Base-by-base conservation (phyloP, 805 yeast genomes). In the Lipomyces japonicus region DNA sequence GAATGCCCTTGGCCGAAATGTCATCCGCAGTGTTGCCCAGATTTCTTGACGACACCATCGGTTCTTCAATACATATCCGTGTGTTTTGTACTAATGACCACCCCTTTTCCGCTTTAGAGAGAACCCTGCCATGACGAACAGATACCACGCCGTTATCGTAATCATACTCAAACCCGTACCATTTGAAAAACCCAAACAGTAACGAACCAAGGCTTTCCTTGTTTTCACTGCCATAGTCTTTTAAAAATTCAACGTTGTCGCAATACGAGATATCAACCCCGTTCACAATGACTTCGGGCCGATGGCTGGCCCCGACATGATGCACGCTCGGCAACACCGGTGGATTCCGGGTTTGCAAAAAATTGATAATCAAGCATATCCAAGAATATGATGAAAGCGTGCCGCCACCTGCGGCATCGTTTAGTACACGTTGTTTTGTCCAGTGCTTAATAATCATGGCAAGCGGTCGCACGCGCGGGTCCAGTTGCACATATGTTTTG, bases 361-460 rank as follows among this genome's bases (percentile, higher is more conserved):
- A 61, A 38, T 58, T 59, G 42, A 61, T 51, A 42, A 61, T 54
- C 46, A 61, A 35, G 36, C 64, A 61, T 10, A 61, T 53, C 61
- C 63, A 60, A 18, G 64, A 58, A 41, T 61, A 61, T 12, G 63
- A 60, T 12, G 62, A 52, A 30, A 61, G 42, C 4, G 64, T 61
- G 6, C 59, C 63, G 23, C 63, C 63, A 12, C 53, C 60, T 3
- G 64, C 64, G n/a, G 64, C 64, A 32, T 61, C 62, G 37, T 61
- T 61, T 18, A 61, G 50, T 22, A 21, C 49, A 9, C 64, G 57
- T 32, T 51, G 55, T 36, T 61, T 61, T 16, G 64, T 53, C 64
- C 64, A 61, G 35, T 58, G 53, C 44, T 61, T 61, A 31, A 61
- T 52, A 23, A 53, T 42, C 48, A 61, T 51, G 14, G 63, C 63